Conservation (phyloP, 169 alveolate species). For the Eimeria sp. region DNA sequence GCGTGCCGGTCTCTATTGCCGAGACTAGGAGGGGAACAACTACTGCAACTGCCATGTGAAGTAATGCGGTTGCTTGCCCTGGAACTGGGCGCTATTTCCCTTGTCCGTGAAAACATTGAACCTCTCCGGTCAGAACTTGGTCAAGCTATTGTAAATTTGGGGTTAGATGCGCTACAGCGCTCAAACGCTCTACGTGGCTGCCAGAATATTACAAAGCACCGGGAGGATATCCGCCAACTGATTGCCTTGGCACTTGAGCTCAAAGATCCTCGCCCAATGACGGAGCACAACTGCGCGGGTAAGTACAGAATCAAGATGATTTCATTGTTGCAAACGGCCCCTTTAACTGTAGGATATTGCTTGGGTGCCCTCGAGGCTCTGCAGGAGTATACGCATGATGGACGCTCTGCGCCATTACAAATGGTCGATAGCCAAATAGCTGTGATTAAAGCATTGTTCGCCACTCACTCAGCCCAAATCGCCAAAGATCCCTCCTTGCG, state of each 20-base stretch:
- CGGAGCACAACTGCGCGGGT: neutral
- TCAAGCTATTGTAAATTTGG: neutral
- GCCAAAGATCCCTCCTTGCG: neutral
- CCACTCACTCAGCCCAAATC: neutral
- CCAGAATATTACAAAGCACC: neutral
- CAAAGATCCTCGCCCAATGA: neutral
- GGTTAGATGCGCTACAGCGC: neutral
- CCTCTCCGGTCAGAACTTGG: neutral
- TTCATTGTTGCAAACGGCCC: neutral
- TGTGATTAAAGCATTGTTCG: neutral
- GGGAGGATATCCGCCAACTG: neutral
- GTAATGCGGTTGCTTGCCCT: neutral
- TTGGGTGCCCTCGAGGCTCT: neutral
- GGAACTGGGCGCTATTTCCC: neutral
- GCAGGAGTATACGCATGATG: neutral
- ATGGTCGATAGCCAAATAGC: neutral
- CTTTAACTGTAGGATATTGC: neutral
- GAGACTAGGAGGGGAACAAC: neutral
- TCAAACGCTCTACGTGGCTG: neutral
- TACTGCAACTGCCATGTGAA: neutral
- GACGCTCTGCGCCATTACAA: too few relatives aligned
- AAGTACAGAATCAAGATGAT: constrained; percentile 5
- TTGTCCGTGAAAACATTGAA: neutral
- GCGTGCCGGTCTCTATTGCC: neutral
- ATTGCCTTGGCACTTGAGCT: neutral